Percentiles rank a stretch among this genome's conserved stretches.
These are phyloP conservation scores for Salix caprea DNA, from an alignment of 345 rosid species.

Conservation along the genomic window DNA sequence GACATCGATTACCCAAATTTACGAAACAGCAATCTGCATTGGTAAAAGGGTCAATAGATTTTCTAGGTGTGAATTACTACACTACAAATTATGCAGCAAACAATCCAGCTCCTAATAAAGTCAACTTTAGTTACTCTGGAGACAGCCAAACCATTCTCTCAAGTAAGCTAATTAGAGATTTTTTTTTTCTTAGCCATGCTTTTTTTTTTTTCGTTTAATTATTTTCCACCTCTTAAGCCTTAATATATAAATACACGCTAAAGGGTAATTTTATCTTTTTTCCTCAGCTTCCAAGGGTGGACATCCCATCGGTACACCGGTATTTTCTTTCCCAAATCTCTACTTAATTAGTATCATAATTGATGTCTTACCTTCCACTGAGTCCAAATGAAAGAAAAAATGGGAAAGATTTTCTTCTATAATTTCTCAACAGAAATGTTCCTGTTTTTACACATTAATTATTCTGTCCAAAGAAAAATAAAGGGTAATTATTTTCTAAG, in stretches of 20 bases:
- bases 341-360: background rate
- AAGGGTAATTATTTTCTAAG: background rate
- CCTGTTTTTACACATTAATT: background rate
- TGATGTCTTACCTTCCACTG: no score
- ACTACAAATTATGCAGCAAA: conserved; percentile 38
- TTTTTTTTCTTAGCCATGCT: no score
- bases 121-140: conserved; percentile 25
- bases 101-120: background rate
- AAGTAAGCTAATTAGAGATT: background rate
- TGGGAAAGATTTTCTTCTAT: no score
- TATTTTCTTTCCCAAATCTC: background rate
- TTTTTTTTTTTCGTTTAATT: background rate
- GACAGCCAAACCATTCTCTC: conserved; percentile 17
- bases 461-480: no score
- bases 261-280: background rate
- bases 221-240: no score
- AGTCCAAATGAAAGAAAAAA: background rate
- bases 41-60: conserved; percentile 53
- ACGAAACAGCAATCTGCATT: conserved; percentile 37
- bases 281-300: conserved; percentile 32
- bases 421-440: no score
- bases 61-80: conserved; percentile 55
- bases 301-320: conserved; percentile 36
- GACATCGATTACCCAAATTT: conserved; percentile 53
- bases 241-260: no score